Base-by-base conservation (phyloP, 2,329 filamentous ascomycete species). In the Trichoderma hamatum region DNA sequence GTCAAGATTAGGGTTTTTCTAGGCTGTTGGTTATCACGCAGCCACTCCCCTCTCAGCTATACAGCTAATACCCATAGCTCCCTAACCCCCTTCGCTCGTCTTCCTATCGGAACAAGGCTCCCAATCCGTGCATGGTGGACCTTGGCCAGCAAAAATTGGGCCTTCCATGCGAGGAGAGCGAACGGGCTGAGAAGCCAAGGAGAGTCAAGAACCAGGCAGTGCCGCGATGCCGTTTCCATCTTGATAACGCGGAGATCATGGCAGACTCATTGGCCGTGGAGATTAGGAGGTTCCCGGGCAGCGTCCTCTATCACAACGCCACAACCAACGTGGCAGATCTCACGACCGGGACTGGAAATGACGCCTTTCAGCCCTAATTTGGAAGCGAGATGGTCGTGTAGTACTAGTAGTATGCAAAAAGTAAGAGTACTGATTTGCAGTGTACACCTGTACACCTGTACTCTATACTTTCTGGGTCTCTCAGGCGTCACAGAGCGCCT, bases 311-410 rank as follows among this genome's bases (percentile, higher is more conserved):
- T 62, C 66, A 68, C 51, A 21, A 36, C 58, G 56, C 66, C 66
- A 62, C 66, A 55, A 56, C 49, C 19, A 54, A 68, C 55, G 58
- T 68, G 66, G 58, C 66, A 52, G 49, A 43, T 61, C 26, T 56
- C 34, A 26, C 26, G 51, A 34, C 26, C 26, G 13, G 34, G 51
- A 43, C 26, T 26, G 19, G 24, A 32, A 56, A 43, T 24, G 51
- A 56, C 51, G 52, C 21, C 34, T 46, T 36, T 32, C 51, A 65
- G 28, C 62, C 49, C 34, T n/a, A 56, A 46, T 34, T 36, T 36
- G 7, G 62, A 55, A 55, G 32, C 51, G 34, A 51, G 60, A 52
- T 46, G 36, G n/a, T 26, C 6, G 21, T 46, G 16, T 7, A n/a
- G 39, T 19, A 9, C 16, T 19, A 43, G 39, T 43, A 9, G n/a